Percentiles rank a stretch among this genome's conserved stretches.
Conservation (phyloP, 768 basidiomycete genomes). For the Collybiopsis luxurians region DNA sequence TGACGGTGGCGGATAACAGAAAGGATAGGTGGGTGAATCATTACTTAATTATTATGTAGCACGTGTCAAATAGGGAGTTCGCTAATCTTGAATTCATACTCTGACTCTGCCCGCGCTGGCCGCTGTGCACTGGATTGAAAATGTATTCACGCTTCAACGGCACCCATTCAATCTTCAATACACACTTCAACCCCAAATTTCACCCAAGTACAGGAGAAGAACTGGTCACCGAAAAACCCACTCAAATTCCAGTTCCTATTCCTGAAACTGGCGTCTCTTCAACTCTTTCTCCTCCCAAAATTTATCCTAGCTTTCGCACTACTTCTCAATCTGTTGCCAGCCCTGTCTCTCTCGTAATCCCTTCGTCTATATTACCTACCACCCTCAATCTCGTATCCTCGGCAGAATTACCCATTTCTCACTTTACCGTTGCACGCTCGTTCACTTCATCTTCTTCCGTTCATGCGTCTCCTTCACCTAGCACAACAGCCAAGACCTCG, state of each 20-base stretch:
- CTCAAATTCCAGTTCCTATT: conserved; percentile 1
- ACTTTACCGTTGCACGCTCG: too few species aligned
- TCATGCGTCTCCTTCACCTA: neutral
- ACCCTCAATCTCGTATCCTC: conserved; percentile 3
- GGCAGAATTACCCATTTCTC: neutral
- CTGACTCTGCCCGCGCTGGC: conserved; percentile 9
- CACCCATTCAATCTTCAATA: too few species aligned
- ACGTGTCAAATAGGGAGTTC: neutral
- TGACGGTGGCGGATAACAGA: conserved; percentile 16
- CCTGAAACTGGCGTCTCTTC: neutral
- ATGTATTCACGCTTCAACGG: neutral
- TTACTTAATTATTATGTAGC: neutral
- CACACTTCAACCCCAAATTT: neutral
- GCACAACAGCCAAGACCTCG: neutral
- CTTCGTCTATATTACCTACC: neutral
- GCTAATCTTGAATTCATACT: neutral
- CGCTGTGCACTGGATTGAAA: conserved; percentile 6
- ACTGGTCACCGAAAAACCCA: neutral
- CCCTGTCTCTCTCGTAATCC: neutral
- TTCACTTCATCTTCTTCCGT: neutral
- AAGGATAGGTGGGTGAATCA: neutral
- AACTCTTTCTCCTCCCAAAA: neutral
- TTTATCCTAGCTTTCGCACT: neutral
- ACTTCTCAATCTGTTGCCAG: neutral
- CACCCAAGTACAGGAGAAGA: neutral